A percentile compares a stretch with the other conserved stretches of the same genome.
These are phyloP conservation scores for Bertia moriformis DNA, from an alignment of 2,329 filamentous ascomycete species.

Conservation along the genomic window DNA sequence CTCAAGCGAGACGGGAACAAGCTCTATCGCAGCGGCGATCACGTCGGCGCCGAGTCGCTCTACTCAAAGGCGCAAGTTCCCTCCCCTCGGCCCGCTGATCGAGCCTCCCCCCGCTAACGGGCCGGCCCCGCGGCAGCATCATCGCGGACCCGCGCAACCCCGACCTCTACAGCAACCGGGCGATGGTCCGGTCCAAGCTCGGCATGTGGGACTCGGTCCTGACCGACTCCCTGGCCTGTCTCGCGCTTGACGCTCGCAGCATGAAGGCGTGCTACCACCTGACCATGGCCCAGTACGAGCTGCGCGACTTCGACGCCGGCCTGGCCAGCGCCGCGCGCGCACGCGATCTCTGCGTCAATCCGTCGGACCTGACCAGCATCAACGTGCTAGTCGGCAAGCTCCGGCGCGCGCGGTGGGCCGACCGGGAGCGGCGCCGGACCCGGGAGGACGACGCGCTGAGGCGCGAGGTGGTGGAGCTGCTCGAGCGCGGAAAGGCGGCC, in stretches of 20 bases:
- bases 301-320: conserved; percentile 60
- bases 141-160: conserved; percentile 65
- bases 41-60: conserved; percentile 45
- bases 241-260: conserved; percentile 47
- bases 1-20: conserved; percentile 48
- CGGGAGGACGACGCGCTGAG: conserved; percentile 43
- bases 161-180: conserved; percentile 76
- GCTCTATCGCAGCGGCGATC: conserved; percentile 53
- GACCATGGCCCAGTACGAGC: conserved; percentile 66
- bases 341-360: conserved; percentile 52
- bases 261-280: conserved; percentile 80
- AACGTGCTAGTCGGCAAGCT: conserved; percentile 62
- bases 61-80: conserved; percentile 62
- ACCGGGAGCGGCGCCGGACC: conserved; percentile 46
- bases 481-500: conserved; percentile 30
- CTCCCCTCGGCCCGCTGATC: no score
- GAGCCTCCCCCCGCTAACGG: not conserved
- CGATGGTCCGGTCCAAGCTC: conserved; percentile 67
- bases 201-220: conserved; percentile 61
- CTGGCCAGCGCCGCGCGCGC: conserved; percentile 56
- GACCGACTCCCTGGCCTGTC: conserved; percentile 61
- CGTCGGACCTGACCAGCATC: conserved; percentile 53
- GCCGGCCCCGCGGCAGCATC: conserved; percentile 41
- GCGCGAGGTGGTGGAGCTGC: conserved; percentile 35
- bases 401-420: conserved; percentile 78